A percentile compares a stretch with the other conserved stretches of the same genome.
phyloP scores from a whole-genome alignment of 2,329 filamentous ascomycete genomes.

The Lachnum nothofagi region DNA sequence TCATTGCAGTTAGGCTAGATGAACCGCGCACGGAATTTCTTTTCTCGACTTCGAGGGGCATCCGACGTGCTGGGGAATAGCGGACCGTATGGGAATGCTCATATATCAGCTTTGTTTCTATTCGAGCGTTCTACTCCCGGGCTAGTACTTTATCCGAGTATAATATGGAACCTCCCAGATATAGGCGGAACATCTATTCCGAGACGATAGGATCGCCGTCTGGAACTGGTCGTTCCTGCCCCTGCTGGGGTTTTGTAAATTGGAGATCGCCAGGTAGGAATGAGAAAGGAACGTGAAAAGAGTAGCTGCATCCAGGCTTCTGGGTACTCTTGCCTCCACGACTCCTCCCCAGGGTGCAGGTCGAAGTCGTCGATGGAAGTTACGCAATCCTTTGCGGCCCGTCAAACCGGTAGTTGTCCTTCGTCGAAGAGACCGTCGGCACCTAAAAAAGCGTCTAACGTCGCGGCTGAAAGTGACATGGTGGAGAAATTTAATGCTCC shows the following conservation, averaged over 20 bases:
- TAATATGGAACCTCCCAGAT: slow-evolving; percentile 1
- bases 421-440: too few species aligned
- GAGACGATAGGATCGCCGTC: neutral
- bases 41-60: neutral
- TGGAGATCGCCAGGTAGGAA: neutral
- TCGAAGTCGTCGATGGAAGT: too few species aligned
- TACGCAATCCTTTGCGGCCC: too few species aligned
- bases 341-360: too few species aligned
- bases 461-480: too few species aligned
- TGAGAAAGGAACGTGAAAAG: neutral
- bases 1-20: neutral
- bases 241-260: too few species aligned
- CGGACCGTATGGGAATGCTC: slow-evolving; percentile 3
- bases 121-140: neutral
- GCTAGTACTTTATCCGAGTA: slow-evolving; percentile 4
- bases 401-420: too few species aligned
- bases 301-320: too few species aligned
- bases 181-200: slow-evolving; percentile 11
- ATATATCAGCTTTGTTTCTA: neutral
- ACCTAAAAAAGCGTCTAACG: too few species aligned
- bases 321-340: too few species aligned
- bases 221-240: too few species aligned
- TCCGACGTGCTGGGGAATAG: neutral
- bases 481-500: too few species aligned
- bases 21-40: neutral